Evolutionary conservation across 306 rosid species (phyloP).

Genomic region (Arachis hypogaea): DNA sequence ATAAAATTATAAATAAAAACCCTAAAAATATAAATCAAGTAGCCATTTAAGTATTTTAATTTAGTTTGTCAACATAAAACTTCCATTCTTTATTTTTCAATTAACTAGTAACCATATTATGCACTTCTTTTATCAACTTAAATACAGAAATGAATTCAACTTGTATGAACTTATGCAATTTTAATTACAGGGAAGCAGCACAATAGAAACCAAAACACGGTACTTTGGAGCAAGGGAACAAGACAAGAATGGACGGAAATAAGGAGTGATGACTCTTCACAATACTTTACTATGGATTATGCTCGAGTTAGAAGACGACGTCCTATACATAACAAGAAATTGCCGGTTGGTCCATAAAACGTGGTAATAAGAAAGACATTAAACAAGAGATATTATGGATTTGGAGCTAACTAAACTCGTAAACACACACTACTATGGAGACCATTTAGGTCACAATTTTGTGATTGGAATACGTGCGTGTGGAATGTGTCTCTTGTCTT

Average conservation of each 20-base stretch:
- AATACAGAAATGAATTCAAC: slow-evolving; percentile 9
- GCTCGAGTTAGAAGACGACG: slow-evolving; percentile 56
- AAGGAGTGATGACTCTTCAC: slow-evolving; percentile 43
- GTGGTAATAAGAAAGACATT: not conserved
- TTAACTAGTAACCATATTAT: too few relatives aligned
- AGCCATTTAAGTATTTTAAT: too few relatives aligned
- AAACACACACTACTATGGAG: not conserved
- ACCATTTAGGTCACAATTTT: slow-evolving; percentile 36
- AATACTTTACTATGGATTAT: slow-evolving; percentile 73
- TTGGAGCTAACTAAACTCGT: not conserved
- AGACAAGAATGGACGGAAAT: slow-evolving; percentile 53
- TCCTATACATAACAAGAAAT: slow-evolving; percentile 75
- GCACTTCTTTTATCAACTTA: not conserved
- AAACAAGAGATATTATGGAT: not conserved
- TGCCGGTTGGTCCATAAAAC: slow-evolving; percentile 64
- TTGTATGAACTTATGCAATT: slow-evolving; percentile 36
- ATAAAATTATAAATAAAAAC: too few relatives aligned
- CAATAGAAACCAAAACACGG: slow-evolving; percentile 38
- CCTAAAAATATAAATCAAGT: too few relatives aligned
- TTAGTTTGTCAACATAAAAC: too few relatives aligned
- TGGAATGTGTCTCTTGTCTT: slow-evolving; percentile 38
- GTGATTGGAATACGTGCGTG: slow-evolving; percentile 2
- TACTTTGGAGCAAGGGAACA: slow-evolving; percentile 48
- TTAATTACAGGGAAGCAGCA: slow-evolving; percentile 43
- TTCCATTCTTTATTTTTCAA: too few relatives aligned